phyloP scores from a whole-genome alignment of 1,139 yeast species.

The Zygosaccharomyces sapae region DNA sequence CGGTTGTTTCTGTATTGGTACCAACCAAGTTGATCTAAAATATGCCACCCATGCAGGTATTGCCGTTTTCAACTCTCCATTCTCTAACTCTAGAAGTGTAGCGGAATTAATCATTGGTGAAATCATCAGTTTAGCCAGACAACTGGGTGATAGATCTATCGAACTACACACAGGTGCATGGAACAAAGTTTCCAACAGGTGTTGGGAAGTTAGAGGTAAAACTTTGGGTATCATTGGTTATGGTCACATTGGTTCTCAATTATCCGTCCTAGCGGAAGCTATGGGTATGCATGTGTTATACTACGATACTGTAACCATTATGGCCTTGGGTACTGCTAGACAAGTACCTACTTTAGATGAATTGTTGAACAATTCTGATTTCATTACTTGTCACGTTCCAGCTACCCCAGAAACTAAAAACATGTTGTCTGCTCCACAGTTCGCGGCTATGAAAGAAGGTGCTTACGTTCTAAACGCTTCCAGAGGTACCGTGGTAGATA shows the following conservation, averaged over 20 bases:
- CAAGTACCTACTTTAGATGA: slow-evolving; percentile 86
- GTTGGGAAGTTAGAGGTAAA: slow-evolving; percentile 99
- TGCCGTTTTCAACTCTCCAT: slow-evolving; percentile 97
- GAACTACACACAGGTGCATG: slow-evolving; percentile 97
- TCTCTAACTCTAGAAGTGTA: slow-evolving; percentile 96
- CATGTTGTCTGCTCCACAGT: slow-evolving; percentile 83
- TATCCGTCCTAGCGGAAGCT: slow-evolving; percentile 93
- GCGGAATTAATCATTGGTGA: slow-evolving; percentile 97
- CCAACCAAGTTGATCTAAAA: slow-evolving; percentile 93
- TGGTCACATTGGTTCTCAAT: slow-evolving; percentile 97
- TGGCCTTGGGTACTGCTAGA: slow-evolving; percentile 95
- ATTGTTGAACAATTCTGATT: slow-evolving; percentile 75
- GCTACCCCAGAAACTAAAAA: slow-evolving; percentile 89
- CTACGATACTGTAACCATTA: slow-evolving; percentile 86
- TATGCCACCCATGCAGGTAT: slow-evolving; percentile 90
- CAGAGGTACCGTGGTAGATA: slow-evolving; percentile 96
- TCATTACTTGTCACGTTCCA: slow-evolving; percentile 91
- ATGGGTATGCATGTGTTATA: slow-evolving; percentile 97
- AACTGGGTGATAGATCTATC: slow-evolving; percentile 92
- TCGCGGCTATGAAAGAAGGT: slow-evolving; percentile 95
- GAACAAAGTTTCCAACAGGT: slow-evolving; percentile 92
- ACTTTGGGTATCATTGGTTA: slow-evolving; percentile 96
- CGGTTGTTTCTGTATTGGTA: slow-evolving; percentile 99
- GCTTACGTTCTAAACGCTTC: slow-evolving; percentile 92
- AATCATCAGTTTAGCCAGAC: slow-evolving; percentile 90